These are phyloP conservation scores for Xylaria acuta DNA, from an alignment of 495 filamentous ascomycete genomes.

Conservation along the genomic window DNA sequence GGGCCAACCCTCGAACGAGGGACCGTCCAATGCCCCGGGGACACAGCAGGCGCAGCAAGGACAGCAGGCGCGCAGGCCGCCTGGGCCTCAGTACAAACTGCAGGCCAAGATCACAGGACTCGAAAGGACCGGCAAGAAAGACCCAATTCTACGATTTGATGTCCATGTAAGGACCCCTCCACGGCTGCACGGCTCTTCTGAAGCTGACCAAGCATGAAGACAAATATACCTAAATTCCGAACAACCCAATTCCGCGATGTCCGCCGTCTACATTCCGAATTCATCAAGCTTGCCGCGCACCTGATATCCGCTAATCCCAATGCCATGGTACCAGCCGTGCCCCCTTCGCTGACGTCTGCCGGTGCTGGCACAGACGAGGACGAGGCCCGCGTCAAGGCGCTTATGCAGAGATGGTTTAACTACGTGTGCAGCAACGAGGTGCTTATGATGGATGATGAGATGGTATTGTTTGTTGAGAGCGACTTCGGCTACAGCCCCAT, in stretches of 20 bases:
- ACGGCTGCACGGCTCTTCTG: not conserved
- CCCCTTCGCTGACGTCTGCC: constrained; percentile 86
- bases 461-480: constrained; percentile 95
- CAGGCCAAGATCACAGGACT: constrained; percentile 93
- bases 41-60: constrained; percentile 25
- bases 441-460: constrained; percentile 92
- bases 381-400: constrained; percentile 83
- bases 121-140: constrained; percentile 92
- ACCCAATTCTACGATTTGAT: constrained; percentile 94
- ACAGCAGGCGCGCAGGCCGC: constrained; percentile 48
- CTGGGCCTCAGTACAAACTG: constrained; percentile 77
- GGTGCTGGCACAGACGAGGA: constrained; percentile 98
- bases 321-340: constrained; percentile 95
- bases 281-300: constrained; percentile 92
- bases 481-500: constrained; percentile 98
- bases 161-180: constrained; percentile 75
- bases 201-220: constrained; percentile 52
- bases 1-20: constrained; percentile 48
- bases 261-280: constrained; percentile 92
- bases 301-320: constrained; percentile 95
- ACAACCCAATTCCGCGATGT: constrained; percentile 98
- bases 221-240: constrained; percentile 95
- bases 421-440: constrained; percentile 89
- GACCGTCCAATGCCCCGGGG: constrained; percentile 10
- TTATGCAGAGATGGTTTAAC: constrained; percentile 95